Conservation (phyloP, 345 rosid genomes). For the Odontarrhena argentea region DNA sequence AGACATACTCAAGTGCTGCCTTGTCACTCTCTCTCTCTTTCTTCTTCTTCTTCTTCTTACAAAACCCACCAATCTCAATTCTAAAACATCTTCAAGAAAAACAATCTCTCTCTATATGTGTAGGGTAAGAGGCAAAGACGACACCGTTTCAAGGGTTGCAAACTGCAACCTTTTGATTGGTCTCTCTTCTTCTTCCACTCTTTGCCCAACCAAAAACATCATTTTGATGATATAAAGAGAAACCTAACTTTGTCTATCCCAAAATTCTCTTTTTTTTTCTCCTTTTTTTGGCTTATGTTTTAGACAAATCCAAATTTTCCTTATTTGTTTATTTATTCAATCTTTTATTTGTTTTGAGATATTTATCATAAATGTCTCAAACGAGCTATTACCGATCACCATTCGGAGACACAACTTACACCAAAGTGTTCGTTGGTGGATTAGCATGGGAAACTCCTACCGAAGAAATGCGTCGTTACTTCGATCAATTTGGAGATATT, state of each 20-base stretch:
- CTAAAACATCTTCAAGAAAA: neutral
- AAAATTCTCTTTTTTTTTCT: slow-evolving; percentile 2
- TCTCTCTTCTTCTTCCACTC: slow-evolving; percentile 35
- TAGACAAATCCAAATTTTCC: slow-evolving; percentile 10
- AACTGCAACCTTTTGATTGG: slow-evolving; percentile 39
- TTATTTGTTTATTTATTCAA: slow-evolving; percentile 21
- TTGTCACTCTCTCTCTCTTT: slow-evolving; percentile 50
- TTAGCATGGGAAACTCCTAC: slow-evolving; percentile 97
- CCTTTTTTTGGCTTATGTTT: neutral
- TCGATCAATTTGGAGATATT: slow-evolving; percentile 91
- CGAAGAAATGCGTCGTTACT: slow-evolving; percentile 78
- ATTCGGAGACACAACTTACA: slow-evolving; percentile 92
- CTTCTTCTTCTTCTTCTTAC: slow-evolving; percentile 38
- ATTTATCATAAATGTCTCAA: slow-evolving; percentile 31
- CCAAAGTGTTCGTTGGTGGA: slow-evolving; percentile 93
- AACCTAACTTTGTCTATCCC: slow-evolving; percentile 31
- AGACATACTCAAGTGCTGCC: slow-evolving; percentile 55
- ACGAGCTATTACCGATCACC: slow-evolving; percentile 67
- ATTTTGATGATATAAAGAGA: slow-evolving; percentile 39
- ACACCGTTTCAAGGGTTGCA: slow-evolving; percentile 38
- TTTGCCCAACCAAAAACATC: slow-evolving; percentile 38
- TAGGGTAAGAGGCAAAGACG: slow-evolving; percentile 31
- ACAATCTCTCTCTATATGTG: slow-evolving; percentile 27
- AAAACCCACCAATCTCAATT: slow-evolving; percentile 38
- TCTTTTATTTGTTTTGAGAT: neutral